These are phyloP conservation scores for Pezicula neosporulosa DNA, from an alignment of 2,329 filamentous ascomycete genomes.

Conservation along the genomic window DNA sequence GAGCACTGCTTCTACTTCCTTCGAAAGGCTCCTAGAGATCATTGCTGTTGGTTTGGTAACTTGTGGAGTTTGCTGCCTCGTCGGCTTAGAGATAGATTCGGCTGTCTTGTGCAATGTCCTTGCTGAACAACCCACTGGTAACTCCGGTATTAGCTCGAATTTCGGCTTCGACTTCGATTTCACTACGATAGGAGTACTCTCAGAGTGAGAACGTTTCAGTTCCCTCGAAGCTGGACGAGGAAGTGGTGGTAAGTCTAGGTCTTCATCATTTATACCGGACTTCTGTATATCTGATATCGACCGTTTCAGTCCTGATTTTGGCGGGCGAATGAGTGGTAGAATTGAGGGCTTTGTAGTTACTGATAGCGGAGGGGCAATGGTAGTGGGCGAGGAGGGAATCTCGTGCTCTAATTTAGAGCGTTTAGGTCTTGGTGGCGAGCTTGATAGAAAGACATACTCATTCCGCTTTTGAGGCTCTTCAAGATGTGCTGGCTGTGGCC, in stretches of 20 bases:
- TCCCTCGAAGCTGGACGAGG: background rate
- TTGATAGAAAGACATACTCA: conserved; percentile 27
- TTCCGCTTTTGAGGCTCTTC: conserved; percentile 10
- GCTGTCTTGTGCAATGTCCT: conserved; percentile 6
- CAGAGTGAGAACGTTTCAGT: background rate
- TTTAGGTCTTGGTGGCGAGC: conserved; percentile 22
- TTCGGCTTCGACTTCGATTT: background rate
- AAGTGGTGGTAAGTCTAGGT: too few relatives aligned
- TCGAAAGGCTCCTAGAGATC: too few relatives aligned
- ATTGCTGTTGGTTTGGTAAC: background rate
- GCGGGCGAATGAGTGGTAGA: conserved; percentile 18
- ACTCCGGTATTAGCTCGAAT: background rate
- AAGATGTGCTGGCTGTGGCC: conserved; percentile 16
- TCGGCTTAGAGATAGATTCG: background rate
- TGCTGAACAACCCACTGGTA: conserved; percentile 2
- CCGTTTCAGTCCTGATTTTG: background rate
- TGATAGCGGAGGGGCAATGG: conserved; percentile 4
- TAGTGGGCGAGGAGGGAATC: background rate
- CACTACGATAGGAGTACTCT: background rate
- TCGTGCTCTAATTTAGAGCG: conserved; percentile 3
- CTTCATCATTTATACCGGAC: conserved; percentile 4
- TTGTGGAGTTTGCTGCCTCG: background rate
- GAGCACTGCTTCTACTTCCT: too few relatives aligned
- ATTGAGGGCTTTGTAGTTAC: conserved; percentile 16
- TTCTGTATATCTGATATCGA: background rate